Evolutionary conservation across 2,329 filamentous ascomycete species (phyloP).

Genomic region (Ophiognomonia clavigignenti-juglandacearum): DNA sequence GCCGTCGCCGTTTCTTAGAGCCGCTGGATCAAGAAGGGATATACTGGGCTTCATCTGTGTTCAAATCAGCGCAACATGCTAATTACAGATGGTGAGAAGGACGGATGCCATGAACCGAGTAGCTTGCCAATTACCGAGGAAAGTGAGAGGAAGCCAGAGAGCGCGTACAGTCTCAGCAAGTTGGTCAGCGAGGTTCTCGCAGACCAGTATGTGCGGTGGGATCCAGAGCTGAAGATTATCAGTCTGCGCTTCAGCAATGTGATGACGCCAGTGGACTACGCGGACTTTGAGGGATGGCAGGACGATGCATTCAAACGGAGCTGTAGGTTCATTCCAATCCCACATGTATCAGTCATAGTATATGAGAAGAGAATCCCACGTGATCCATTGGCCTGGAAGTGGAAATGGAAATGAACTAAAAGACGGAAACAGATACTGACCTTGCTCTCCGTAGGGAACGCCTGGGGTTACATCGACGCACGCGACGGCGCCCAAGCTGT

Average conservation of each 20-base stretch:
- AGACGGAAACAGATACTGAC: no score
- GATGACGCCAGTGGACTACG: constrained; percentile 11
- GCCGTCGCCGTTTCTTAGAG: no score
- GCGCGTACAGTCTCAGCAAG: constrained; percentile 15
- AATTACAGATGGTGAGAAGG: no score
- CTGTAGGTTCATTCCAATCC: background rate
- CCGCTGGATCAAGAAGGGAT: no score
- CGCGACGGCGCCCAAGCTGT: constrained; percentile 13
- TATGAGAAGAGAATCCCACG: background rate
- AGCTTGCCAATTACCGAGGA: constrained; percentile 13
- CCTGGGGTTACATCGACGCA: constrained; percentile 15
- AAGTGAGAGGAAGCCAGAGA: constrained; percentile 12
- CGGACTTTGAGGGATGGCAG: constrained; percentile 13
- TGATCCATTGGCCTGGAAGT: no score
- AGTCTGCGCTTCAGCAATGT: constrained; percentile 13
- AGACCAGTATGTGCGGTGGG: constrained; percentile 14
- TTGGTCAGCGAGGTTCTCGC: constrained; percentile 12
- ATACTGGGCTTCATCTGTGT: no score
- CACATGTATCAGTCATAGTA: background rate
- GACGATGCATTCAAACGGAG: constrained; percentile 7
- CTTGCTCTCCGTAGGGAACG: no score
- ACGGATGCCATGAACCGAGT: constrained; percentile 10
- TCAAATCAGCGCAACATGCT: no score
- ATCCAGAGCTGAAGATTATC: constrained; percentile 11
- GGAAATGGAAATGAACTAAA: no score